Conservation (phyloP, 768 basidiomycete species). For the Phlebiopsis flavidoalba region DNA sequence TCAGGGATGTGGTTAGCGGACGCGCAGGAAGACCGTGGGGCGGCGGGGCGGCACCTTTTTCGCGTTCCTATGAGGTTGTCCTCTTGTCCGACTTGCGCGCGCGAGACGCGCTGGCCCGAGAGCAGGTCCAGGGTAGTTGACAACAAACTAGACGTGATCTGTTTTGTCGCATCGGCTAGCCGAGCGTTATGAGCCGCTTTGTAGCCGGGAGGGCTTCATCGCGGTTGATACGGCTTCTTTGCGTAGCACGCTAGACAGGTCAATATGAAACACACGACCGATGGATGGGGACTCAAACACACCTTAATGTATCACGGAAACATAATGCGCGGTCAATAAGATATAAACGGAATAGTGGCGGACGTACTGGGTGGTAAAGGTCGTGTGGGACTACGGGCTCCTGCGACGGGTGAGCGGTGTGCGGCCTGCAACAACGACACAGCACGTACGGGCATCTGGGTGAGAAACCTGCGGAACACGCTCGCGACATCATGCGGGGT, state of each 20-base stretch:
- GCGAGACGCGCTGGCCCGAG: slow-evolving; percentile 93
- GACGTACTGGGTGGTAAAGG: slow-evolving; percentile 80
- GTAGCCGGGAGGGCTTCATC: slow-evolving; percentile 76
- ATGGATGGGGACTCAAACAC: slow-evolving; percentile 18
- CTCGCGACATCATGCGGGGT: slow-evolving; percentile 97
- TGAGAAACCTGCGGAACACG: slow-evolving; percentile 92
- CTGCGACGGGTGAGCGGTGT: slow-evolving; percentile 33
- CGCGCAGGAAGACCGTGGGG: background rate
- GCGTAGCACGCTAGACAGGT: slow-evolving; percentile 35
- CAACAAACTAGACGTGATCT: too few relatives aligned
- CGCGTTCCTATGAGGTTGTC: slow-evolving; percentile 95
- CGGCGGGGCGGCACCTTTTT: slow-evolving; percentile 61
- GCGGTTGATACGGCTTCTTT: slow-evolving; percentile 60
- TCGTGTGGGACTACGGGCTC: slow-evolving; percentile 93
- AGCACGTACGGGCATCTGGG: slow-evolving; percentile 86
- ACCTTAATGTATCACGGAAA: slow-evolving; percentile 83
- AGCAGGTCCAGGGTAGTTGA: slow-evolving; percentile 94
- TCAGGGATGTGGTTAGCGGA: background rate
- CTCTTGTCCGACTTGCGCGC: slow-evolving; percentile 85
- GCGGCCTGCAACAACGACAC: slow-evolving; percentile 6
- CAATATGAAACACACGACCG: background rate
- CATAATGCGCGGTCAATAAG: slow-evolving; percentile 27
- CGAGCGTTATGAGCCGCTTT: slow-evolving; percentile 74
- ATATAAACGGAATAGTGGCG: background rate
- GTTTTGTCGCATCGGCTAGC: slow-evolving; percentile 86